Evolutionary conservation across 2,329 filamentous ascomycete species (phyloP).

Genomic region (Pochonia chlamydosporia): DNA sequence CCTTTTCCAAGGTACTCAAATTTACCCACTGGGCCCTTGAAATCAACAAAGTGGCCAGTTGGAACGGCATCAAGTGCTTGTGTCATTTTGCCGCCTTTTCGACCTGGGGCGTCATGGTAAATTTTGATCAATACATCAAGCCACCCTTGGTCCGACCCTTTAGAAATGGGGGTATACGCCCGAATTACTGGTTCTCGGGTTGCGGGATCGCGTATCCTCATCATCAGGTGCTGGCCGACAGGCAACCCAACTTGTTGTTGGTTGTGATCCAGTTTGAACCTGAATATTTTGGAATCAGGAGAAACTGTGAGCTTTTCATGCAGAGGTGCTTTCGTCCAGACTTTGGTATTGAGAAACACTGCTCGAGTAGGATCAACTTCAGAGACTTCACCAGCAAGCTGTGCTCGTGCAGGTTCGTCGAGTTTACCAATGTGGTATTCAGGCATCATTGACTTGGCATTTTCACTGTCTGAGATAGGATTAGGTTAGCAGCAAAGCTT

Average conservation of each 20-base stretch:
- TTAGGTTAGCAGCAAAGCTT: slow-evolving; percentile 18
- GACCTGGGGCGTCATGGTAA: slow-evolving; percentile 57
- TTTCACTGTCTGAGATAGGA: slow-evolving; percentile 66
- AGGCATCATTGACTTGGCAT: slow-evolving; percentile 84
- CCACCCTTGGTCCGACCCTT: slow-evolving; percentile 51
- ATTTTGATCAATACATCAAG: slow-evolving; percentile 79
- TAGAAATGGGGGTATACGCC: slow-evolving; percentile 79
- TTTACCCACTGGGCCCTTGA: slow-evolving; percentile 84
- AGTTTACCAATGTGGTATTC: slow-evolving; percentile 79
- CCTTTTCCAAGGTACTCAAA: slow-evolving; percentile 74
- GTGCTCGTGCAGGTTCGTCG: slow-evolving; percentile 48
- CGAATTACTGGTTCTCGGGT: slow-evolving; percentile 71
- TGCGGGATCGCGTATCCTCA: slow-evolving; percentile 68
- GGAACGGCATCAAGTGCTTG: slow-evolving; percentile 68
- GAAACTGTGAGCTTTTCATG: slow-evolving; percentile 65
- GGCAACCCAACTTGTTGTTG: slow-evolving; percentile 70
- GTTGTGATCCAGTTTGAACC: slow-evolving; percentile 68
- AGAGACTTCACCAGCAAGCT: slow-evolving; percentile 41
- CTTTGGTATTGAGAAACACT: slow-evolving; percentile 64
- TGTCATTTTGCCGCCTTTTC: slow-evolving; percentile 73
- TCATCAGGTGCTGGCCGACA: slow-evolving; percentile 80
- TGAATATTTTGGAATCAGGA: slow-evolving; percentile 75
- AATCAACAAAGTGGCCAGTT: slow-evolving; percentile 67
- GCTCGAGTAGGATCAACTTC: slow-evolving; percentile 37
- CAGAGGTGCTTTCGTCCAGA: slow-evolving; percentile 70